Percentiles rank a stretch among this genome's conserved stretches.
Conservation (phyloP, 2,329 filamentous ascomycete genomes). For the Neurospora sp. region DNA sequence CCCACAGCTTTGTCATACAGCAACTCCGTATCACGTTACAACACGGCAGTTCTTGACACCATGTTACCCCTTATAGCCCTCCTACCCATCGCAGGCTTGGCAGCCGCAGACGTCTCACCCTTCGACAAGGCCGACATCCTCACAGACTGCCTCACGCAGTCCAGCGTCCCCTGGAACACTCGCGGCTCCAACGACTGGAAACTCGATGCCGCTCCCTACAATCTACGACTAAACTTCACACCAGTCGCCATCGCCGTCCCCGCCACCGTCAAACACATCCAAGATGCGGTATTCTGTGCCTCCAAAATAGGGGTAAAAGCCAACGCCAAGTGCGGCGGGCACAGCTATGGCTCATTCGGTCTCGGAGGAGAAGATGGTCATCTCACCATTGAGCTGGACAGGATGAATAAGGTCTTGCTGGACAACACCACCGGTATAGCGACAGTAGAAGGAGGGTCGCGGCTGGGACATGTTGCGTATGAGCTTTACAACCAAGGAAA, state of each 20-base stretch:
- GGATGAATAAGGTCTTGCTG: slow-evolving; percentile 32
- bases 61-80: slow-evolving; percentile 14
- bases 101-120: slow-evolving; percentile 8
- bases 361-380: slow-evolving; percentile 39
- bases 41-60: neutral
- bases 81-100: slow-evolving; percentile 8
- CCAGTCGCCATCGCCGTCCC: slow-evolving; percentile 36
- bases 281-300: slow-evolving; percentile 37
- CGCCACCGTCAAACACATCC: slow-evolving; percentile 31
- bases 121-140: slow-evolving; percentile 16
- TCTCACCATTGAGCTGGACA: slow-evolving; percentile 36
- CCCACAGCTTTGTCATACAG: neutral
- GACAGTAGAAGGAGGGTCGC: slow-evolving; percentile 37
- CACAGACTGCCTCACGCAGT: slow-evolving; percentile 16
- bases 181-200: slow-evolving; percentile 22
- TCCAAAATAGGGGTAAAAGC: slow-evolving; percentile 32
- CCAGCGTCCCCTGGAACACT: slow-evolving; percentile 14
- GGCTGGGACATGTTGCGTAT: slow-evolving; percentile 36
- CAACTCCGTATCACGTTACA: slow-evolving; percentile 8
- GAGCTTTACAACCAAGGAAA: slow-evolving; percentile 28
- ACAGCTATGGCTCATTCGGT: slow-evolving; percentile 40
- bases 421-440: slow-evolving; percentile 31
- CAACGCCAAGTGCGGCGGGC: slow-evolving; percentile 40
- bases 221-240: slow-evolving; percentile 25
- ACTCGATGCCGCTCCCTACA: slow-evolving; percentile 23